phyloP scores from a whole-genome alignment of 805 yeast species.

The Kodamaea jinghongensis region DNA sequence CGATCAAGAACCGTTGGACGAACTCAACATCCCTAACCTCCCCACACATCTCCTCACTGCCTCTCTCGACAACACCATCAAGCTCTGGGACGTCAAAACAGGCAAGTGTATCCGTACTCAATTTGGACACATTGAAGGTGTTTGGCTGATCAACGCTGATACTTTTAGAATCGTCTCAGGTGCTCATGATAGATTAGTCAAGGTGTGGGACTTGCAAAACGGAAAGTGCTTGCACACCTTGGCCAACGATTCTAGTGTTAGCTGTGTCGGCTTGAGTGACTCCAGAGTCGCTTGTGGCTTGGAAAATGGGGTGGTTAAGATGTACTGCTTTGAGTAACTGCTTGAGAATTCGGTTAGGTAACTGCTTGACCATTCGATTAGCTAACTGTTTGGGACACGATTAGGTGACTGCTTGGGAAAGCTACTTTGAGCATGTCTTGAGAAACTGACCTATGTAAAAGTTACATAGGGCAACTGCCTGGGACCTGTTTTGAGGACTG shows the following conservation, averaged over 20 bases:
- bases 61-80: slow-evolving; percentile 88
- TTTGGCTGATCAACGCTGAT: slow-evolving; percentile 96
- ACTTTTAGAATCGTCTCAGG: slow-evolving; percentile 93
- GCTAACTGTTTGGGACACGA: no score
- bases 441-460: no score
- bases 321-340: slow-evolving; percentile 68
- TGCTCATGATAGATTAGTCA: slow-evolving; percentile 85
- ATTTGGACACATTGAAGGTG: slow-evolving; percentile 98
- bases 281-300: slow-evolving; percentile 87
- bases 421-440: no score
- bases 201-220: slow-evolving; percentile 93
- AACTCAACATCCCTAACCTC: slow-evolving; percentile 30
- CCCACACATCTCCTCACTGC: slow-evolving; percentile 87
- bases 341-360: background rate
- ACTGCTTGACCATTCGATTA: no score
- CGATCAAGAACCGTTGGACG: slow-evolving; percentile 3
- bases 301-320: slow-evolving; percentile 81
- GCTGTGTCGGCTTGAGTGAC: slow-evolving; percentile 84
- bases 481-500: no score
- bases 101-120: slow-evolving; percentile 91
- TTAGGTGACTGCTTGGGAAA: no score
- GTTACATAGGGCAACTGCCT: no score
- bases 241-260: slow-evolving; percentile 58
- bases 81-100: slow-evolving; percentile 83
- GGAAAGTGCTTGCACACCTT: slow-evolving; percentile 95